Conservation (phyloP, 106 monocot species). For the Agapanthus africanus region DNA sequence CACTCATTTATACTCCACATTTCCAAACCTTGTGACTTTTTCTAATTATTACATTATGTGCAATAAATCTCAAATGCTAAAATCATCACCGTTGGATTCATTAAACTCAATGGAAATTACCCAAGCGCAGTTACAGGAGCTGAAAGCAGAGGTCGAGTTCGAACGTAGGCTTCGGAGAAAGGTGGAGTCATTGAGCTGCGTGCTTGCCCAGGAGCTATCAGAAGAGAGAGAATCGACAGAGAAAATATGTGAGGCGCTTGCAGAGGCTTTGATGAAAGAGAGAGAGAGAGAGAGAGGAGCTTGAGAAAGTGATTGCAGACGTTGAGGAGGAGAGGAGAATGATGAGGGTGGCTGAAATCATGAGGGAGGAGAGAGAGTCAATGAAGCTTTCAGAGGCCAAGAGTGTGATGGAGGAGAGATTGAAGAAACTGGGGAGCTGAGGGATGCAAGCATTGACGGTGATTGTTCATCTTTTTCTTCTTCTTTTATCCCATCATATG, state of each 20-base stretch:
- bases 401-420: not conserved
- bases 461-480: no score
- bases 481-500: no score
- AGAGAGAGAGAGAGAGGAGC: not conserved
- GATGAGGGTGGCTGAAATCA: not conserved
- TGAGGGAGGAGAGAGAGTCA: not conserved
- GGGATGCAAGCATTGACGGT: not conserved
- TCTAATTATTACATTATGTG: not conserved
- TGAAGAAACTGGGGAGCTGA: not conserved
- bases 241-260: not conserved
- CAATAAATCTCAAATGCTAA: not conserved
- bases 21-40: not conserved
- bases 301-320: not conserved
- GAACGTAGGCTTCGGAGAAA: not conserved
- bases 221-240: not conserved
- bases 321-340: constrained; percentile 6
- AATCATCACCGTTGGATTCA: not conserved
- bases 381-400: not conserved
- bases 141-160: not conserved
- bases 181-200: not conserved
- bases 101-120: not conserved
- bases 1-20: not conserved
- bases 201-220: not conserved
- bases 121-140: not conserved
- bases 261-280: not conserved